Evolutionary conservation across 257 asterid genomes (phyloP).

Genomic region (Eustoma russellianum): DNA sequence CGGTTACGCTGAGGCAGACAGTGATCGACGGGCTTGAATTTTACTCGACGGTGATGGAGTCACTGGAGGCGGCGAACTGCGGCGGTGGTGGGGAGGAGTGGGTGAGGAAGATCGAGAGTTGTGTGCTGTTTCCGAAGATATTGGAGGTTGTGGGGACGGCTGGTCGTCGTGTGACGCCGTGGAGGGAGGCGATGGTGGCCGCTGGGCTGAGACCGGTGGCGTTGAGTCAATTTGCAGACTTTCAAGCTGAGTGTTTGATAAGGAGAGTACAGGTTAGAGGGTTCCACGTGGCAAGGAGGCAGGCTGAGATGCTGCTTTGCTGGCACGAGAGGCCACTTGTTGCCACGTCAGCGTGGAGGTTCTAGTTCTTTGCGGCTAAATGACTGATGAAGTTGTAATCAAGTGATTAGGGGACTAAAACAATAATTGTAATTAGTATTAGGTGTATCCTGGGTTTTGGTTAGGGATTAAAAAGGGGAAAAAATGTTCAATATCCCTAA

Average conservation of each 20-base stretch:
- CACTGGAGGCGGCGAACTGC: slow-evolving; percentile 59
- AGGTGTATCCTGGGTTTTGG: background rate
- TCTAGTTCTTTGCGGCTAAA: slow-evolving; percentile 13
- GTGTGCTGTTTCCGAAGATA: slow-evolving; percentile 66
- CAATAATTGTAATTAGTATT: background rate
- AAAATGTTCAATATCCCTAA: background rate
- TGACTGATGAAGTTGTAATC: slow-evolving; percentile 3
- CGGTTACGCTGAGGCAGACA: slow-evolving; percentile 60
- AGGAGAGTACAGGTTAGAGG: slow-evolving; percentile 68
- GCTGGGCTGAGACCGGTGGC: slow-evolving; percentile 78
- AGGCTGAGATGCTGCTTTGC: slow-evolving; percentile 94
- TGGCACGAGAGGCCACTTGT: slow-evolving; percentile 85
- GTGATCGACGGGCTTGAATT: slow-evolving; percentile 80
- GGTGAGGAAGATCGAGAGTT: slow-evolving; percentile 61
- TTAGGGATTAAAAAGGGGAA: background rate
- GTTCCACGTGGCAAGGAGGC: slow-evolving; percentile 74
- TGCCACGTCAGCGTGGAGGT: slow-evolving; percentile 96
- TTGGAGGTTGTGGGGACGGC: slow-evolving; percentile 54
- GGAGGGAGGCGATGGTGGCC: slow-evolving; percentile 74
- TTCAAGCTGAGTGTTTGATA: slow-evolving; percentile 77
- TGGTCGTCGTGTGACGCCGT: slow-evolving; percentile 34
- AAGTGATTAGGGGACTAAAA: background rate
- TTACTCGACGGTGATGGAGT: slow-evolving; percentile 69
- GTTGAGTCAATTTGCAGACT: slow-evolving; percentile 67
- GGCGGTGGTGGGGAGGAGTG: slow-evolving; percentile 37